Evolutionary conservation across 1,284 basidiomycete genomes (phyloP), one percentile per base, ranked within the genome.

Genomic region (Volvariella surrecta): DNA sequence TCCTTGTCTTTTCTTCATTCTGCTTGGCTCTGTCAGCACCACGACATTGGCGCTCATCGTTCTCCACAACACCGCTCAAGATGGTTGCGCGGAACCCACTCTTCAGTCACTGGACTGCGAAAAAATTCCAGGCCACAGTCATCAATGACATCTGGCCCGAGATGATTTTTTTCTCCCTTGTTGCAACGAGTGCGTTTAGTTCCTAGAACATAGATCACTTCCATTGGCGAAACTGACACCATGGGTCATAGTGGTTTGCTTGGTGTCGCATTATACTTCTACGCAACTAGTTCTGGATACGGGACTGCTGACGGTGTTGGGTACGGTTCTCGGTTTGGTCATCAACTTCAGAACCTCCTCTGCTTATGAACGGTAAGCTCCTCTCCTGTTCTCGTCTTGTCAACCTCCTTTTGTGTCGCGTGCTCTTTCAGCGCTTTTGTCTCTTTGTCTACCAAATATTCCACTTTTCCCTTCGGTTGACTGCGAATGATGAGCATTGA

Each of bases 311-410:
- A 77, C 76, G 4, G 73, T 81, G 0, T 64, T 82, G 32, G 79
- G 79, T 73, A 78, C 79, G n/a, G 77, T 81, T 22, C 74, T 84
- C 50, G 79, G 79, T 64, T 70, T 82, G 51, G 79, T 82, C 20
- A 80, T 83, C 42, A 78, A 76, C 0, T 82, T 81, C 62, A 66
- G 79, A 38, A 79, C 79, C 1, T 74, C 70, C 13, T 78, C 75
- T 3, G 80, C 78, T 51, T 80, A 85, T 54, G 82, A 85, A 48
- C 71, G 81, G 70, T 83, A 60, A 48, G 63, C 18, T 4, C 16
- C 20, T 15, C 4, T 19, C 15, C 15, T 19, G 4, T 35, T 35
- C 8, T 6, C 15, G 6, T 15, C 34, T 11, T 28, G 24, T 6
- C n/a, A 28, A 11, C 24, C 6, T 6, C 24, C 24, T 28, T 28